Base-by-base conservation (phyloP, 176 grass and related monocot species). In the Bolboschoenus planiculmis region DNA sequence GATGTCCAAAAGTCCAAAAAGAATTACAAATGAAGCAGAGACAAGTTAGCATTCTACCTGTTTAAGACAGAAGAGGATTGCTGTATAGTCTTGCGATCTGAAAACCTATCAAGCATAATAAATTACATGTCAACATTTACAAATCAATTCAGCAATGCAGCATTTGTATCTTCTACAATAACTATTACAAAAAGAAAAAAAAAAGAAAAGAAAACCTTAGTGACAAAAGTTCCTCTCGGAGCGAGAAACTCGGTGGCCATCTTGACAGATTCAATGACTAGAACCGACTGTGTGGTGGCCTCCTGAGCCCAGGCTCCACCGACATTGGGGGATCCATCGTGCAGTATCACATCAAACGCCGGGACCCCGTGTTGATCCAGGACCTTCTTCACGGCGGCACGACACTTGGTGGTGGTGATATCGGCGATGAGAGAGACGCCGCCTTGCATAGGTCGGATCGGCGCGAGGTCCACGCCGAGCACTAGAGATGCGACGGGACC, bases 251-350 rank as follows among this genome's bases (percentile, higher is more conserved):
- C 88, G 0, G 92, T 93, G 36, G 92, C 90, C 3, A 99, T 89
- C 62, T 89, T 86, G 3, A 95, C 46, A 0, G 96, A 89, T 40
- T 99, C 91, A 7, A 99, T 90, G 51, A 99, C 92, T 3, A 99
- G 89, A 1, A 89, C 43, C 2, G 90, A 95, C 62, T 99, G 92
- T 1, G 91, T 82, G 70, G 96, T 93, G 68, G 96, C 96, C 62
- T 99, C 96, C 89, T 95, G 91, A 31, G 96, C 72, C 93, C 96
- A 99, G 37, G 91, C 91, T 1, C 92, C 96, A 1, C 96, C 96
- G 15, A 99, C 89, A 74, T 99, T 99, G 23, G 96, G 96, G 8
- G 96, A 99, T 1, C 93, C 96, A 27, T 99, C 96, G 83, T 99
- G 96, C 36, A 99, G 85, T 36, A 99, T 89, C 8, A 95, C 89